These are phyloP conservation scores for Hymenotorrendiella dingleyae DNA, from an alignment of 2,329 filamentous ascomycete genomes.

Conservation along the genomic window DNA sequence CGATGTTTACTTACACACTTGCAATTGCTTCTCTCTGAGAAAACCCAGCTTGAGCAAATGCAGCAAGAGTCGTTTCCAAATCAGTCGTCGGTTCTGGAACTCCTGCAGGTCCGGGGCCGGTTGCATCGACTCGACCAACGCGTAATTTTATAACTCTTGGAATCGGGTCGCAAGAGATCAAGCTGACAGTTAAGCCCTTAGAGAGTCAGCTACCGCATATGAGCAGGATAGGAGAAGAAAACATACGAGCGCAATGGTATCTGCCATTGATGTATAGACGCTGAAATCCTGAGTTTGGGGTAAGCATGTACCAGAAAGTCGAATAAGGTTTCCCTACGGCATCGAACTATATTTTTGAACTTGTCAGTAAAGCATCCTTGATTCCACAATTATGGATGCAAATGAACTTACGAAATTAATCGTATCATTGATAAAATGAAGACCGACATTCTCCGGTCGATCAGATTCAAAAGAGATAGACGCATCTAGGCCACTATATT, in stretches of 20 bases:
- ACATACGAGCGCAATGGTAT: conserved; percentile 11
- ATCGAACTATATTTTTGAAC: background rate
- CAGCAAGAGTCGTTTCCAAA: conserved; percentile 2
- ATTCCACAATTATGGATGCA: background rate
- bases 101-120: conserved; percentile 11
- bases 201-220: no score
- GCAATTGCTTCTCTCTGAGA: conserved; percentile 9
- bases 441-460: conserved; percentile 14
- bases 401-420: conserved; percentile 4
- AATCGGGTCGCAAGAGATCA: conserved; percentile 9
- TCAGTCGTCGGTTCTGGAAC: conserved; percentile 12
- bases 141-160: conserved; percentile 6
- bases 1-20: conserved; percentile 8
- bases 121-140: conserved; percentile 14
- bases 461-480: conserved; percentile 16
- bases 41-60: conserved; percentile 13
- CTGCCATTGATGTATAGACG: conserved; percentile 8
- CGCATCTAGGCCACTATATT: conserved; percentile 18
- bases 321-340: no score
- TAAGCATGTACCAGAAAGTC: conserved; percentile 1
- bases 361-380: background rate
- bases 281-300: background rate
- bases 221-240: background rate
- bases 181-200: conserved; percentile 8
- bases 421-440: conserved; percentile 6